phyloP scores from a whole-genome alignment of 2,329 filamentous ascomycete species.

The Diaporthe caulivora region DNA sequence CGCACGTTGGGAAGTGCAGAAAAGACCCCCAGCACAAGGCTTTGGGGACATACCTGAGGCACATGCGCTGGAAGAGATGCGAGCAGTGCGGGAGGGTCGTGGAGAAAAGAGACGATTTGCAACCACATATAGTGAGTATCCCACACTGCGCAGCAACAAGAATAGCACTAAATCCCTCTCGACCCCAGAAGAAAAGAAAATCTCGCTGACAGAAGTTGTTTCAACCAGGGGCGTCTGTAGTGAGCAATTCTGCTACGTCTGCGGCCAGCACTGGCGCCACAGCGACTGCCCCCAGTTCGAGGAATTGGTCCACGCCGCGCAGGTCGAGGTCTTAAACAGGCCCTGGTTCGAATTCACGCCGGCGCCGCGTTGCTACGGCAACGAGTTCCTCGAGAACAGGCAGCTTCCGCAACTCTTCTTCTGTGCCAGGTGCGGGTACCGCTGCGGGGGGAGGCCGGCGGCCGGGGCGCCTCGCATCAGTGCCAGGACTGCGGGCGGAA shows the following conservation, averaged over 20 bases:
- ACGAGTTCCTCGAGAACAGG: not conserved
- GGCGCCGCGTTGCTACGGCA: not conserved
- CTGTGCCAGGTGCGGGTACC: not conserved
- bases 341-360: not conserved
- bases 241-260: not conserved
- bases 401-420: not conserved
- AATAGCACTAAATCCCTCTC: too few species aligned
- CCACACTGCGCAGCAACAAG: too few species aligned
- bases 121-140: conserved; percentile 8
- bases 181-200: not conserved
- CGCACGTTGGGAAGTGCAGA: not conserved
- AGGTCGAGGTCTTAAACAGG: not conserved
- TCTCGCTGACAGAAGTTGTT: not conserved
- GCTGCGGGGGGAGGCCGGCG: not conserved
- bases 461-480: too few species aligned
- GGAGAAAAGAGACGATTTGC: not conserved
- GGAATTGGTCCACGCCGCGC: too few species aligned
- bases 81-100: not conserved
- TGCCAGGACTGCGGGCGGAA: conserved; percentile 7
- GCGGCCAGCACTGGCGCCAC: not conserved
- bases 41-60: not conserved
- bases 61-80: not conserved
- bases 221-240: not conserved
- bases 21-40: not conserved
- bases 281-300: not conserved